A percentile compares a stretch with the other conserved stretches of the same genome.
Conservation (phyloP, 495 filamentous ascomycete species). For the Opeltia flavorubescens region DNA sequence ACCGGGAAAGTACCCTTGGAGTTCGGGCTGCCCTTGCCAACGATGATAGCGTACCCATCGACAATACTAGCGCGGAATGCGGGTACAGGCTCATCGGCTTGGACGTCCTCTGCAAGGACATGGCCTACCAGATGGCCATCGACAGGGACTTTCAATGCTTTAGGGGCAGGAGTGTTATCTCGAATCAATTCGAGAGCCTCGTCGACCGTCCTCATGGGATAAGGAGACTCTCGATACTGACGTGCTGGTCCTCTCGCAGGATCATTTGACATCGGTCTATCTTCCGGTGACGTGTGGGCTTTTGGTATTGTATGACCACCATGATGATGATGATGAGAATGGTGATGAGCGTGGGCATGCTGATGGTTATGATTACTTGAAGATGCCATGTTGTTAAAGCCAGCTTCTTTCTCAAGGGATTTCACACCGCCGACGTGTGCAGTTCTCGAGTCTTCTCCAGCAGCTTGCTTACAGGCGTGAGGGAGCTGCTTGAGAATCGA, state of each 20-base stretch:
- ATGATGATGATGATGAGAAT: constrained; percentile 34
- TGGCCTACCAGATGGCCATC: constrained; percentile 49
- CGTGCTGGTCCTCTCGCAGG: constrained; percentile 62
- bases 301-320: constrained; percentile 48
- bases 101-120: constrained; percentile 72
- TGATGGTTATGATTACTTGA: constrained; percentile 30
- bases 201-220: constrained; percentile 77
- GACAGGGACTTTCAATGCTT: constrained; percentile 41
- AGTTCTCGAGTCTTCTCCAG: constrained; percentile 64
- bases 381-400: constrained; percentile 30
- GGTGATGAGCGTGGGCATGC: constrained; percentile 42
- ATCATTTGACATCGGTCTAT: constrained; percentile 61
- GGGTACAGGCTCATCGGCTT: constrained; percentile 67
- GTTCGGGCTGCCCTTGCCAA: constrained; percentile 39
- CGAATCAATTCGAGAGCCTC: constrained; percentile 64
- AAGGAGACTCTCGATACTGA: constrained; percentile 73
- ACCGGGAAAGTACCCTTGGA: constrained; percentile 75
- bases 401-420: constrained; percentile 75
- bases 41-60: constrained; percentile 81
- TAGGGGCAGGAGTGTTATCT: constrained; percentile 48
- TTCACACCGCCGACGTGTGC: constrained; percentile 70
- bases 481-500: constrained; percentile 79
- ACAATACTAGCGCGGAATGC: constrained; percentile 94
- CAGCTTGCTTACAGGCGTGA: constrained; percentile 84
- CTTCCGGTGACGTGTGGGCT: constrained; percentile 52